Conservation (phyloP, 2,329 filamentous ascomycete species). For the Ascocoryne sarcoides region DNA sequence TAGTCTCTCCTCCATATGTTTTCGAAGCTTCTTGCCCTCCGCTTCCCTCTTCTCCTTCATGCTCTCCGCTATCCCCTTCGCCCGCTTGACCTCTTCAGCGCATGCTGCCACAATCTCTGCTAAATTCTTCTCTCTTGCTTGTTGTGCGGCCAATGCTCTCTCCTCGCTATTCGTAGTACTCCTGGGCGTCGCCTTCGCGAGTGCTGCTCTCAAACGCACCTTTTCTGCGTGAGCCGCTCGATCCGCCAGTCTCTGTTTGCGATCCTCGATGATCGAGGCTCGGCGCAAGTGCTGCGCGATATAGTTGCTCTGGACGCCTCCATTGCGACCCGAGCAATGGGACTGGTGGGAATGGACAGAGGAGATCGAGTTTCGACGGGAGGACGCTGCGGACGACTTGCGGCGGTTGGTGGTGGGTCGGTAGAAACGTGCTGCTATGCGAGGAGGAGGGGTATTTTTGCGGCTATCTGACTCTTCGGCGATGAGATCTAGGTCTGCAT, state of each 20-base stretch:
- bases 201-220: conserved; percentile 65
- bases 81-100: conserved; percentile 73
- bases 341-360: conserved; percentile 49
- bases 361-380: conserved; percentile 70
- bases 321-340: conserved; percentile 35
- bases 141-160: conserved; percentile 65
- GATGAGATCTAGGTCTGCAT: conserved; percentile 24
- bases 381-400: conserved; percentile 69
- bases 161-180: conserved; percentile 64
- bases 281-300: conserved; percentile 72
- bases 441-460: conserved; percentile 58
- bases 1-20: conserved; percentile 72
- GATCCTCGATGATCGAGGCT: conserved; percentile 71
- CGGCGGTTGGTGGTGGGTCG: conserved; percentile 56
- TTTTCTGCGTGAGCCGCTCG: conserved; percentile 76
- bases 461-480: conserved; percentile 25
- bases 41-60: conserved; percentile 75
- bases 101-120: conserved; percentile 75
- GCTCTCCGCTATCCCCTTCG: conserved; percentile 73
- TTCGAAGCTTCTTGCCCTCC: conserved; percentile 58
- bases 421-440: conserved; percentile 72
- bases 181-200: conserved; percentile 60
- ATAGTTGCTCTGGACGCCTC: conserved; percentile 58
- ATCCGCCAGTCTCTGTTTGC: conserved; percentile 71
- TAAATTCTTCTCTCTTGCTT: conserved; percentile 70